A percentile compares a stretch with the other conserved stretches of the same genome.
These are phyloP conservation scores for Lachnellula hyalina DNA, from an alignment of 2,329 filamentous ascomycete genomes.

Conservation along the genomic window DNA sequence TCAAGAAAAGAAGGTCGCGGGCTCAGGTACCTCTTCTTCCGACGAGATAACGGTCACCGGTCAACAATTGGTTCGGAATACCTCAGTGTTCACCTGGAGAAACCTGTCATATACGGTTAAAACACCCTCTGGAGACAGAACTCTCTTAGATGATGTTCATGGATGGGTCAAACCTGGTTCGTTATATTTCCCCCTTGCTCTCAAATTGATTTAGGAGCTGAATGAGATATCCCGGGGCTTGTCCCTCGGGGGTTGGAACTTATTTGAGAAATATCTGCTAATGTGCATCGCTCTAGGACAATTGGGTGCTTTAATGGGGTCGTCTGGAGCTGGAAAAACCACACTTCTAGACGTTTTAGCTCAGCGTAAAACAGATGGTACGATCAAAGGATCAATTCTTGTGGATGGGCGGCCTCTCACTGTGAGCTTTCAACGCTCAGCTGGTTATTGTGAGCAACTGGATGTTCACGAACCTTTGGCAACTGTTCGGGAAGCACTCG, in stretches of 20 bases:
- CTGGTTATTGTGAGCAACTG: conserved; percentile 84
- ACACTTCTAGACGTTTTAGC: conserved; percentile 54
- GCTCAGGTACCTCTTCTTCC: conserved; percentile 14
- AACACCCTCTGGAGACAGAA: conserved; percentile 54
- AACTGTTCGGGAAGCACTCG: conserved; percentile 83
- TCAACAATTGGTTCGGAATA: conserved; percentile 52
- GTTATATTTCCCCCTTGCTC: too few species aligned
- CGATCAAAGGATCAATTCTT: conserved; percentile 77
- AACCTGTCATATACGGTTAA: conserved; percentile 64
- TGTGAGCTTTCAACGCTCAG: conserved; percentile 69
- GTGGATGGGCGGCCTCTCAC: conserved; percentile 64
- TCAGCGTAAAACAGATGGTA: conserved; percentile 71
- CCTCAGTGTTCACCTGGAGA: conserved; percentile 69
- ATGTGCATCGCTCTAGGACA: conserved; percentile 32
- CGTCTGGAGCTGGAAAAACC: conserved; percentile 55
- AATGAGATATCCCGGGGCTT: too few species aligned
- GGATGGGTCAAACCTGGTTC: conserved; percentile 69
- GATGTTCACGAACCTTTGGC: conserved; percentile 76
- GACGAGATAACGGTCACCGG: conserved; percentile 34
- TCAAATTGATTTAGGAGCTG: too few species aligned
- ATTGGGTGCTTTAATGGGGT: conserved; percentile 58
- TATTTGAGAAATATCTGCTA: too few species aligned
- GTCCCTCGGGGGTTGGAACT: too few species aligned
- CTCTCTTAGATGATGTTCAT: conserved; percentile 72
- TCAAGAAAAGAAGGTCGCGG: conserved; percentile 9